Percentiles rank a stretch among this genome's conserved stretches.
These are phyloP conservation scores for Fraxinus velutina DNA, from an alignment of 305 asterid species.

Conservation along the genomic window DNA sequence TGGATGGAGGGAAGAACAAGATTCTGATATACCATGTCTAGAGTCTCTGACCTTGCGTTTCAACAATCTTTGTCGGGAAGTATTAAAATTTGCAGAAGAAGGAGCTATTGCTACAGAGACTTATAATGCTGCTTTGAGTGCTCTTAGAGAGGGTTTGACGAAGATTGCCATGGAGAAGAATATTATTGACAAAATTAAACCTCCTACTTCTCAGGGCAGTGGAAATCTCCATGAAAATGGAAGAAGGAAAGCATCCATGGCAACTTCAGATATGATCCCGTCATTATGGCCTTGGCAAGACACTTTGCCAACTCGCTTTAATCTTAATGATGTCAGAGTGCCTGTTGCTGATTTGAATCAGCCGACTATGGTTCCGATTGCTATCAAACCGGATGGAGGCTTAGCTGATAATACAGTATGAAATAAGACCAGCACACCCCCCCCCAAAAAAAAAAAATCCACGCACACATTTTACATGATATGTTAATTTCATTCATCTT, in stretches of 20 bases:
- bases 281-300: constrained; percentile 71
- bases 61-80: constrained; percentile 61
- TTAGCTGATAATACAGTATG: constrained; percentile 66
- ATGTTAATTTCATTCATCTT: constrained; percentile 1
- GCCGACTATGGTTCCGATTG: constrained; percentile 56
- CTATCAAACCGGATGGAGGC: constrained; percentile 59
- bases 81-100: constrained; percentile 64
- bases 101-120: constrained; percentile 63
- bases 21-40: constrained; percentile 26
- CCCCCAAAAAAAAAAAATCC: not conserved
- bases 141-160: constrained; percentile 56
- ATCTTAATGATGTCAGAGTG: constrained; percentile 51
- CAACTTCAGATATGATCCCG: constrained; percentile 40
- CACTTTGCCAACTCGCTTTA: constrained; percentile 42
- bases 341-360: constrained; percentile 43
- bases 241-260: constrained; percentile 36
- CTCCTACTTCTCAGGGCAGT: constrained; percentile 39
- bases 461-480: not conserved
- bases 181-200: constrained; percentile 41
- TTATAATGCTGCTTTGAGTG: constrained; percentile 51
- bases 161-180: constrained; percentile 52
- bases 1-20: constrained; percentile 41
- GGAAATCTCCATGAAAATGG: constrained; percentile 43
- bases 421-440: not conserved
- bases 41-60: constrained; percentile 58